These are phyloP conservation scores for Wickerhamiella hasegawae DNA, from an alignment of 805 yeast species.

Conservation along the genomic window DNA sequence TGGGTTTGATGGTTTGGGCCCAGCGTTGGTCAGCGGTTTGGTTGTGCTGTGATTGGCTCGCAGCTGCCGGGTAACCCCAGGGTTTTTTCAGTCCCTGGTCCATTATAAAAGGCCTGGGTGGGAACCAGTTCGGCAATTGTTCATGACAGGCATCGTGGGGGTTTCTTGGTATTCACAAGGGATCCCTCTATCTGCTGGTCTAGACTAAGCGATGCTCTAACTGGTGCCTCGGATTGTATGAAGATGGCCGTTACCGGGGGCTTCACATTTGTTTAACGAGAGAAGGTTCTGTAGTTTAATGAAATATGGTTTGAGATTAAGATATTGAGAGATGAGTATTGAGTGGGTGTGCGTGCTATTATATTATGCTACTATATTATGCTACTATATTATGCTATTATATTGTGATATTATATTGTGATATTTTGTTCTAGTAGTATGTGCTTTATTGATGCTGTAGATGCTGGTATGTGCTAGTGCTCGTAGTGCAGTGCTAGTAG, in stretches of 20 bases:
- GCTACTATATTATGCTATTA: too few relatives aligned
- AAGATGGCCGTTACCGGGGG: conserved; percentile 5
- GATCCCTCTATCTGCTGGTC: conserved; percentile 6
- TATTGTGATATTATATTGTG: too few relatives aligned
- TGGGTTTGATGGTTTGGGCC: not conserved
- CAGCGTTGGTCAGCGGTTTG: not conserved
- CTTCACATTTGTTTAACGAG: too few relatives aligned
- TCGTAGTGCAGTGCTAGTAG: too few relatives aligned
- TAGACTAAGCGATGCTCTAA: conserved; percentile 5
- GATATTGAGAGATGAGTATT: too few relatives aligned
- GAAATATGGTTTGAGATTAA: too few relatives aligned
- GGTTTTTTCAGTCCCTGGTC: not conserved
- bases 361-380: too few relatives aligned
- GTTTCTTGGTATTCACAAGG: not conserved
- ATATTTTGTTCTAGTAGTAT: too few relatives aligned
- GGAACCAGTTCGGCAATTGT: conserved; percentile 2
- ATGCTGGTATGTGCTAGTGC: too few relatives aligned
- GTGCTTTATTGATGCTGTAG: too few relatives aligned
- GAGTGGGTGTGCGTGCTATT: too few relatives aligned
- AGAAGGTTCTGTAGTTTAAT: too few relatives aligned
- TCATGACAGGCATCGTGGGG: conserved; percentile 4
- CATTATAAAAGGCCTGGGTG: not conserved
- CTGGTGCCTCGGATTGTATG: conserved; percentile 6
- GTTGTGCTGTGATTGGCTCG: not conserved
- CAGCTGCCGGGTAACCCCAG: not conserved